Conservation (phyloP, 495 filamentous ascomycete species). For the Lasiosphaeria hispida region DNA sequence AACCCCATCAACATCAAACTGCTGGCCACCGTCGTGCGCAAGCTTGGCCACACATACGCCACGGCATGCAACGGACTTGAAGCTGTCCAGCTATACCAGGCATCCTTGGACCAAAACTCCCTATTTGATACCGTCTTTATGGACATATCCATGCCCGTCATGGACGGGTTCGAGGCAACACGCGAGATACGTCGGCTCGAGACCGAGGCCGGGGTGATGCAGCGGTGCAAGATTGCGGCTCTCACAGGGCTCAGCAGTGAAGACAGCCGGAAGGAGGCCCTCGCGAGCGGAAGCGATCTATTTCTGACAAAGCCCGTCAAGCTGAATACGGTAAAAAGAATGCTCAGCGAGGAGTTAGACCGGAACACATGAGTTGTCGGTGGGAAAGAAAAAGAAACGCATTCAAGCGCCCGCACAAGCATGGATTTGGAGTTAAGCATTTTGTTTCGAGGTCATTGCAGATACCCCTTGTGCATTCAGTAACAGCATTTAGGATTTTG, state of each 20-base stretch:
- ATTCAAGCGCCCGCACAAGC: no score
- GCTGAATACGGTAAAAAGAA: slow-evolving; percentile 22
- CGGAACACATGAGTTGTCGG: no score
- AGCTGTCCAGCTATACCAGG: slow-evolving; percentile 40
- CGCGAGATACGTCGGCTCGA: slow-evolving; percentile 56
- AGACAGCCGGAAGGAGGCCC: slow-evolving; percentile 60
- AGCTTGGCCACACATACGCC: slow-evolving; percentile 40
- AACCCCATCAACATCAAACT: slow-evolving; percentile 75
- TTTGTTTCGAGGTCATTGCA: no score
- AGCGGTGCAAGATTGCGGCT: slow-evolving; percentile 59
- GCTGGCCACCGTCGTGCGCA: slow-evolving; percentile 58
- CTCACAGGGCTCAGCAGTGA: slow-evolving; percentile 66
- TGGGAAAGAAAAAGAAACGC: no score
- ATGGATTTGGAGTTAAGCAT: no score
- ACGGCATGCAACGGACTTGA: slow-evolving; percentile 45
- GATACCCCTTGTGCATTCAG: no score
- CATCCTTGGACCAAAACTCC: slow-evolving; percentile 15
- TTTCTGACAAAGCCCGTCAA: slow-evolving; percentile 71
- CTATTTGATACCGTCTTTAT: slow-evolving; percentile 57
- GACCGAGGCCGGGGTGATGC: slow-evolving; percentile 24
- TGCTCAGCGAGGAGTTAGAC: slow-evolving; percentile 17
- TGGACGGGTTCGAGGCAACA: slow-evolving; percentile 60
- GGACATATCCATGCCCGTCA: slow-evolving; percentile 68
- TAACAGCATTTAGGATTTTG: no score
- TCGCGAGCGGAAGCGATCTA: slow-evolving; percentile 62